phyloP scores from a whole-genome alignment of 1,284 basidiomycete species.

The Somion occarium region DNA sequence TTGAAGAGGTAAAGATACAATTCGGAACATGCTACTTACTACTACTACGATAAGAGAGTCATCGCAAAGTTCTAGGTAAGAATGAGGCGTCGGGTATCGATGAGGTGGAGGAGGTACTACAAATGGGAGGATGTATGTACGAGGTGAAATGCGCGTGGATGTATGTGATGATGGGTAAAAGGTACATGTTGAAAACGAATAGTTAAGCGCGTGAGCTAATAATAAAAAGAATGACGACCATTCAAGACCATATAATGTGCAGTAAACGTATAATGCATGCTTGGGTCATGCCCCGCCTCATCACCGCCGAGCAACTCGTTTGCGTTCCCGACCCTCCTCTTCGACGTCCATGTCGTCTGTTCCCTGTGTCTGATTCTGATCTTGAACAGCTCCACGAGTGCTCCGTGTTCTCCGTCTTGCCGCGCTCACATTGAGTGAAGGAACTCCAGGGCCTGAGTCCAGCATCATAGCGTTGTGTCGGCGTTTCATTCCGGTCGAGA shows the following conservation, averaged over 20 bases:
- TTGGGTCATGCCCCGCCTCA: no score
- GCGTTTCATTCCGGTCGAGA: constrained; percentile 30
- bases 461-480: constrained; percentile 31
- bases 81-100: neutral
- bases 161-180: neutral
- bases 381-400: constrained; percentile 4
- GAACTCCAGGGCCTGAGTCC: constrained; percentile 15
- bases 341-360: constrained; percentile 34
- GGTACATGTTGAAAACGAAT: neutral
- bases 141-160: neutral
- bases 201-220: neutral
- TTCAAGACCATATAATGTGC: neutral
- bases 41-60: neutral
- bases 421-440: constrained; percentile 1
- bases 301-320: constrained; percentile 32
- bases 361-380: constrained; percentile 16
- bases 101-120: neutral
- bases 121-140: neutral
- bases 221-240: neutral
- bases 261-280: neutral
- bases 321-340: constrained; percentile 35
- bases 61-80: neutral
- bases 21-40: neutral
- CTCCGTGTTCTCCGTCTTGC: constrained; percentile 2
- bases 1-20: no score